A percentile compares a stretch with the other conserved stretches of the same genome.
Evolutionary conservation across 2,329 filamentous ascomycete genomes (phyloP).

Genomic region (Macroventuria anomochaeta): DNA sequence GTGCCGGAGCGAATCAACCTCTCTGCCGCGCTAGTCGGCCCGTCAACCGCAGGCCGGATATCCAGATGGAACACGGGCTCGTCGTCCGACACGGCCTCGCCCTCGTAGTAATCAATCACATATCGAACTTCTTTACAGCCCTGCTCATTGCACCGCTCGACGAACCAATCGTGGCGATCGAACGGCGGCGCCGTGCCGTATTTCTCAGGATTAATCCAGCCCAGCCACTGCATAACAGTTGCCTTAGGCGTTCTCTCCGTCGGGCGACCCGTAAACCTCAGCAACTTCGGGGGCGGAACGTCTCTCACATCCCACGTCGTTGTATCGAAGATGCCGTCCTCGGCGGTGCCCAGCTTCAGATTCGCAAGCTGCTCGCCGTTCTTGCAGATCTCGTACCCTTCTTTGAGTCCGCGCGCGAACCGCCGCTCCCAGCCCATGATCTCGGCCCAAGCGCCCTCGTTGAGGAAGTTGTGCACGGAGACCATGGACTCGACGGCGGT

Average conservation of each 20-base stretch:
- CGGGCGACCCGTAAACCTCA: slow-evolving; percentile 88
- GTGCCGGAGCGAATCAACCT: slow-evolving; percentile 86
- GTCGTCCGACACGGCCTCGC: slow-evolving; percentile 78
- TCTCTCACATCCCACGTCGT: slow-evolving; percentile 45
- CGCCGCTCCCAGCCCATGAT: slow-evolving; percentile 92
- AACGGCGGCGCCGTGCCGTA: slow-evolving; percentile 87
- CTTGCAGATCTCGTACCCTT: slow-evolving; percentile 76
- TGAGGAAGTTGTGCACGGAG: slow-evolving; percentile 95
- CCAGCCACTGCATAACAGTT: slow-evolving; percentile 79
- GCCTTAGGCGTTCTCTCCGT: slow-evolving; percentile 92
- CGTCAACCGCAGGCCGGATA: slow-evolving; percentile 85
- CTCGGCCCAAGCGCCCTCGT: slow-evolving; percentile 96
- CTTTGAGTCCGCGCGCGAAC: slow-evolving; percentile 74
- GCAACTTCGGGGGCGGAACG: slow-evolving; percentile 69
- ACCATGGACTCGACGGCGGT: slow-evolving; percentile 98
- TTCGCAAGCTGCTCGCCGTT: slow-evolving; percentile 74
- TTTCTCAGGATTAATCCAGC: slow-evolving; percentile 76
- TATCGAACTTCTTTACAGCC: slow-evolving; percentile 82
- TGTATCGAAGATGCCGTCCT: slow-evolving; percentile 42
- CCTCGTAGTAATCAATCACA: slow-evolving; percentile 96
- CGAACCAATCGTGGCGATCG: slow-evolving; percentile 97
- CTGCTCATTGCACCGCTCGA: slow-evolving; percentile 73
- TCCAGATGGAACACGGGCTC: slow-evolving; percentile 97
- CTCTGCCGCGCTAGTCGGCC: slow-evolving; percentile 80
- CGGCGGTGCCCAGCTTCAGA: slow-evolving; percentile 53